Evolutionary conservation across 1,284 basidiomycete species (phyloP), one percentile per base, ranked within the genome.

Genomic region (Puccinia triticina): DNA sequence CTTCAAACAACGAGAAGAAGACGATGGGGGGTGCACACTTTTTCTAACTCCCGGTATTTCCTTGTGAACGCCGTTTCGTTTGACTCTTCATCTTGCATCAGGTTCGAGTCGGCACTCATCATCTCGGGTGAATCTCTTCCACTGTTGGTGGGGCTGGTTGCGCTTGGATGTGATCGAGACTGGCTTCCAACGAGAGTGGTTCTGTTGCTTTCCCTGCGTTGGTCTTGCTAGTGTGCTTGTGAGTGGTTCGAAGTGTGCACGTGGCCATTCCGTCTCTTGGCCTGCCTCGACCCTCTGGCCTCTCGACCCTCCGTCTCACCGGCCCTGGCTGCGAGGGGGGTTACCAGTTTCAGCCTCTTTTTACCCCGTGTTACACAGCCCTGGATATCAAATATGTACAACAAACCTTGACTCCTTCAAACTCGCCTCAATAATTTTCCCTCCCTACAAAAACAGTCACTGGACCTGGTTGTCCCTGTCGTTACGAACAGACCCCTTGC

Each of bases 81-180:
- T 29, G 69, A 18, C 29, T 71, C 69, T 12, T 71, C 69, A 40
- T 71, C 69, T 26, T 71, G 43, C 69, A 71, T 71, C 48, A 71
- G 69, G 40, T 48, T 71, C 69, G 69, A 71, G 48, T 71, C 69
- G n/a, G 69, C 69, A 71, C 46, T 71, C 69, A 71, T 71, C 69
- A 71, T 71, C 69, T 46, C 50, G 69, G 29, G 55, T 61, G 59
- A 61, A 29, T 61, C 26, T 61, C 4, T 61, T 34, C 32, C 14
- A 50, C 48, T 50, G 16, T 50, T 14, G 48, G 3, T 50, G 5
- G 18, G 43, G 48, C 3, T 50, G 48, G 48, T 50, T 50, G 11
- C 43, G 43, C 43, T 7, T n/a, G n/a, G n/a, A n/a, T n/a, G 40
- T 43, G 40, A 43, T 43, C 40, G 40, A 7, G 40, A 12, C 12